phyloP scores from a whole-genome alignment of 1,139 yeast species.

The Lodderomyces elongisporus region DNA sequence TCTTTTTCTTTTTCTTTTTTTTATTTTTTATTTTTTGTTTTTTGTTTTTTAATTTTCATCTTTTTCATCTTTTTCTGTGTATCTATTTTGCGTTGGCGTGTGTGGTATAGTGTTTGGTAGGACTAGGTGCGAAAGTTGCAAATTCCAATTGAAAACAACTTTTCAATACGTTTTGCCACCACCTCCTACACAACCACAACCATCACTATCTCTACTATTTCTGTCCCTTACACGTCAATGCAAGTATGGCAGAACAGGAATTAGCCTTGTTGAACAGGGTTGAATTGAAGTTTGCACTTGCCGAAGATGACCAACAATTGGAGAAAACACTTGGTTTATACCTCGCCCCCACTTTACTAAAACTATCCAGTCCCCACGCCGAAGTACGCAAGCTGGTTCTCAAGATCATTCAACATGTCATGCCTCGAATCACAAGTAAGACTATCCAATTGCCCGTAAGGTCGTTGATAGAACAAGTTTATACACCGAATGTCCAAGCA shows the following conservation, averaged over 20 bases:
- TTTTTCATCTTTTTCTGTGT: too few species aligned
- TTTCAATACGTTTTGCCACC: neutral
- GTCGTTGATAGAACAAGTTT: conserved; percentile 60
- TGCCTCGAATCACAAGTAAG: conserved; percentile 59
- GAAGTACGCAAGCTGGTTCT: conserved; percentile 67
- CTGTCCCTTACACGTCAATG: too few species aligned
- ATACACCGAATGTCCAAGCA: conserved; percentile 38
- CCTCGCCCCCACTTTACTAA: conserved; percentile 72
- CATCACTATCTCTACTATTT: too few species aligned
- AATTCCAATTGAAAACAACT: too few species aligned
- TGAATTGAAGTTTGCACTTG: conserved; percentile 77
- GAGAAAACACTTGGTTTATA: conserved; percentile 58
- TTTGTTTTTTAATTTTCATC: conserved; percentile 2
- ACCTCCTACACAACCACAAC: neutral
- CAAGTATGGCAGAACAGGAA: conserved; percentile 48
- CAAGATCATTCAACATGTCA: conserved; percentile 59
- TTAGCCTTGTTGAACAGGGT: conserved; percentile 63
- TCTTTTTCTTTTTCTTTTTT: neutral
- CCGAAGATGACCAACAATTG: conserved; percentile 62
- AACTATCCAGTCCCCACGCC: conserved; percentile 66
- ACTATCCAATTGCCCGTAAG: conserved; percentile 55
- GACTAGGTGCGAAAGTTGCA: too few species aligned
- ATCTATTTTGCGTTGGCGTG: too few species aligned
- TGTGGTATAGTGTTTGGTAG: too few species aligned
- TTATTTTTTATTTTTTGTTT: neutral